Percentiles rank a stretch among this genome's conserved stretches.
Conservation (phyloP, 306 rosid species). For the Oxytropis ochrocephala region DNA sequence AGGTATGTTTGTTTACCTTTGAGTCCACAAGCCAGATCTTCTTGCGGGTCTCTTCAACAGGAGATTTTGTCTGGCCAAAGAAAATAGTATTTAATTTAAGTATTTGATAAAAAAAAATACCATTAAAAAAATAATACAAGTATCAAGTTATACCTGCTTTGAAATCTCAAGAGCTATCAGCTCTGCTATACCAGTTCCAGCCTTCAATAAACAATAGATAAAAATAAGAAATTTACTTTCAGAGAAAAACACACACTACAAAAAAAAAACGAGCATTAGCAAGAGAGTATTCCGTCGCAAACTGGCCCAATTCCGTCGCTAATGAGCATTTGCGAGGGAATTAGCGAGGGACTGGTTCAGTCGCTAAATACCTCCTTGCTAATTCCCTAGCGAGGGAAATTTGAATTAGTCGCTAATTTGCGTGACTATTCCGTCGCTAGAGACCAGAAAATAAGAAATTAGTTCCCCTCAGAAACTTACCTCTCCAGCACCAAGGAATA, state of each 20-base stretch:
- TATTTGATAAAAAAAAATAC: not conserved
- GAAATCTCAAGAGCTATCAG: slow-evolving; percentile 94
- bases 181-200: slow-evolving; percentile 99
- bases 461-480: slow-evolving; percentile 27
- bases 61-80: slow-evolving; percentile 60
- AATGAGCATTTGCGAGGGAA: too few relatives aligned
- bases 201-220: slow-evolving; percentile 52
- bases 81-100: slow-evolving; percentile 10
- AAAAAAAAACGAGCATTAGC: too few relatives aligned
- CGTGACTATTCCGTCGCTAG: too few relatives aligned
- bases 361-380: too few relatives aligned
- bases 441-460: not conserved
- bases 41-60: slow-evolving; percentile 81
- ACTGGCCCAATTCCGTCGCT: too few relatives aligned
- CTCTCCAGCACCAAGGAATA: slow-evolving; percentile 99
- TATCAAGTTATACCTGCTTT: slow-evolving; percentile 57
- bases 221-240: slow-evolving; percentile 28
- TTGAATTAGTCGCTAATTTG: too few relatives aligned
- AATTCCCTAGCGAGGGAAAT: too few relatives aligned
- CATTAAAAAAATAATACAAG: not conserved
- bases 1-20: slow-evolving; percentile 78
- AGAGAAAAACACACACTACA: not conserved
- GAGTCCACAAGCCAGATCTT: slow-evolving; percentile 98
- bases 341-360: too few relatives aligned
- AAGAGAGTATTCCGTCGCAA: too few relatives aligned